A percentile compares a stretch with the other conserved stretches of the same genome.
Conservation (phyloP, 73 alveolate genomes). For the Paramecium caudatum region DNA sequence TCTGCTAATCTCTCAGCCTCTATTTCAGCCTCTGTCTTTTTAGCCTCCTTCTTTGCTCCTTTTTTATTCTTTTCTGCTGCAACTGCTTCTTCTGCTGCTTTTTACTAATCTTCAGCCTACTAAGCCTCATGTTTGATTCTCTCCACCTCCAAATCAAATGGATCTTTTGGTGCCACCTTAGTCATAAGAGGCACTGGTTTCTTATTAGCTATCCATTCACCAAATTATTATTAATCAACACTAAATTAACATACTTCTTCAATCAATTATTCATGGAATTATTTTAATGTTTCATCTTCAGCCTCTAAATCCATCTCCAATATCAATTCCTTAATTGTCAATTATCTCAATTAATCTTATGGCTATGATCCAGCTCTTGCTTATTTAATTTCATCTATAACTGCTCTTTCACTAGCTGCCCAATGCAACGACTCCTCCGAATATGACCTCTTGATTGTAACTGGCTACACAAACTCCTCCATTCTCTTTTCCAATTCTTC, state of each 20-base stretch:
- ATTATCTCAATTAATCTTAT: conserved; percentile 44
- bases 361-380: conserved; percentile 15
- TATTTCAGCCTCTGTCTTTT: conserved; percentile 71
- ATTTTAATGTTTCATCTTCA: conserved; percentile 72
- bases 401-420: conserved; percentile 16
- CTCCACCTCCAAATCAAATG: conserved; percentile 69
- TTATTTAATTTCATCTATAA: conserved; percentile 53
- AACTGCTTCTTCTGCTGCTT: conserved; percentile 25
- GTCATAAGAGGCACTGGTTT: conserved; percentile 67
- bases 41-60: conserved; percentile 78
- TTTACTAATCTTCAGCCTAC: conserved; percentile 59
- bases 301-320: conserved; percentile 72
- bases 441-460: conserved; percentile 30
- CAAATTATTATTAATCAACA: conserved; percentile 54
- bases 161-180: conserved; percentile 67
- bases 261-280: conserved; percentile 69
- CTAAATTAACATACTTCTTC: conserved; percentile 73
- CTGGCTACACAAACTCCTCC: conserved; percentile 48
- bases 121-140: conserved; percentile 57
- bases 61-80: conserved; percentile 66
- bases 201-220: conserved; percentile 70
- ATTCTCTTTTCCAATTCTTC: conserved; percentile 73
- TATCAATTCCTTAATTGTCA: conserved; percentile 69
- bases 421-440: conserved; percentile 69
- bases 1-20: conserved; percentile 72